These are phyloP conservation scores for Cylindrodendrum hubeiense DNA, from an alignment of 2,329 filamentous ascomycete genomes.

Conservation along the genomic window DNA sequence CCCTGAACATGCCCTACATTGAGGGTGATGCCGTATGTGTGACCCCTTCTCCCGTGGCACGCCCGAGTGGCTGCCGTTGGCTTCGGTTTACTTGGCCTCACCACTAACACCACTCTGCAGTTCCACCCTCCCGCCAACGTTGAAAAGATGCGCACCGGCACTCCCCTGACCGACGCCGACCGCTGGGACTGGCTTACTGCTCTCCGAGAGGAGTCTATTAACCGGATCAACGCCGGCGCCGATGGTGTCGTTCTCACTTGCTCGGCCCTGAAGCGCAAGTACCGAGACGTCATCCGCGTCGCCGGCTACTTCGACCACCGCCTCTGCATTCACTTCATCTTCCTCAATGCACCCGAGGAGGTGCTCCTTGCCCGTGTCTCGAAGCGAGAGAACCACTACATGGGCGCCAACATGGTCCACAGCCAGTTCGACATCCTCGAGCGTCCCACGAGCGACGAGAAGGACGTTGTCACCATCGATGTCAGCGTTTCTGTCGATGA, in stretches of 20 bases:
- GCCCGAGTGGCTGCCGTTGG: neutral
- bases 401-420: constrained; percentile 95
- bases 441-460: constrained; percentile 77
- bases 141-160: constrained; percentile 89
- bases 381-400: constrained; percentile 86
- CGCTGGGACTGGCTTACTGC: constrained; percentile 96
- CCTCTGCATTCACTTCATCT: constrained; percentile 92
- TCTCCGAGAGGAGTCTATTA: constrained; percentile 76
- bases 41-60: neutral
- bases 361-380: constrained; percentile 82
- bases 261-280: constrained; percentile 96
- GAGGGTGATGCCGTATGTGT: constrained; percentile 81
- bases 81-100: constrained; percentile 2
- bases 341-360: constrained; percentile 82
- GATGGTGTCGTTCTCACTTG: constrained; percentile 93
- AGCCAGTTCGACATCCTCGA: constrained; percentile 94
- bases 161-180: constrained; percentile 90
- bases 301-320: constrained; percentile 80
- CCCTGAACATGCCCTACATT: constrained; percentile 77
- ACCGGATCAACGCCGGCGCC: constrained; percentile 66
- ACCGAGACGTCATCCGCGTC: constrained; percentile 90
- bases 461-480: constrained; percentile 79
- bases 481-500: constrained; percentile 70
- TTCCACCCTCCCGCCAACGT: constrained; percentile 85
- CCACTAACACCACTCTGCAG: constrained; percentile 54